A percentile compares a stretch with the other conserved stretches of the same genome.
Evolutionary conservation across 2,329 filamentous ascomycete species (phyloP).

Genomic region (Microascus cirrosus): DNA sequence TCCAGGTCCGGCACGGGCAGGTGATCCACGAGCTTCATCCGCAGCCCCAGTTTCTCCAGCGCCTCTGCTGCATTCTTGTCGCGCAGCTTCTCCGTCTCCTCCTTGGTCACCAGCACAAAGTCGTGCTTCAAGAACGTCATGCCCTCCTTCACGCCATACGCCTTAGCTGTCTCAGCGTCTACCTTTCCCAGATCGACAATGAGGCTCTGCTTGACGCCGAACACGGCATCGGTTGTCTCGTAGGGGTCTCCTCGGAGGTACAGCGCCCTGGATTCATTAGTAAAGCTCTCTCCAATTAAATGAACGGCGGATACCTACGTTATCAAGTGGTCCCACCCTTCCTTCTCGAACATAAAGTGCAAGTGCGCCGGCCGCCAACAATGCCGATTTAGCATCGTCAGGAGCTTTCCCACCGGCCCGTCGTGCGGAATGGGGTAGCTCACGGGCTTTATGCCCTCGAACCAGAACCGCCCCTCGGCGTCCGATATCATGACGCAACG

Average conservation of each 20-base stretch:
- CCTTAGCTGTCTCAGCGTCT: conserved; percentile 38
- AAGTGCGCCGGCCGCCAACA: conserved; percentile 68
- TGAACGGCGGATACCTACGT: conserved; percentile 49
- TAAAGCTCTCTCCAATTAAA: not conserved
- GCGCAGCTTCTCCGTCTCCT: conserved; percentile 56
- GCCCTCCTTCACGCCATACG: conserved; percentile 54
- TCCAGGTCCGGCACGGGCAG: conserved; percentile 62
- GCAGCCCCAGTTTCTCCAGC: conserved; percentile 52
- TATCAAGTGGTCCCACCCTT: conserved; percentile 67
- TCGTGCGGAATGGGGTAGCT: conserved; percentile 79
- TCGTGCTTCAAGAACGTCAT: conserved; percentile 57
- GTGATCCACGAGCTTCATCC: conserved; percentile 64
- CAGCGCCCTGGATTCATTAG: conserved; percentile 42
- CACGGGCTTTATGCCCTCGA: conserved; percentile 74
- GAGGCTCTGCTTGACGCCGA: conserved; percentile 74
- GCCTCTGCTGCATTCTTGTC: conserved; percentile 55
- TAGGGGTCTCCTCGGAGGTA: conserved; percentile 72
- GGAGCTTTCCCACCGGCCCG: conserved; percentile 66
- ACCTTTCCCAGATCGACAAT: conserved; percentile 50
- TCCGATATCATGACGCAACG: conserved; percentile 17
- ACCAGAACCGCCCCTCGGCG: conserved; percentile 51
- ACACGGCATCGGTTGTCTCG: conserved; percentile 74
- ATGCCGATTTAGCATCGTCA: conserved; percentile 58
- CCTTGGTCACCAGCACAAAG: conserved; percentile 64
- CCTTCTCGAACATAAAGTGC: conserved; percentile 83